Evolutionary conservation across 2,329 filamentous ascomycete genomes (phyloP).

Genomic region (Ascochyta pisi): DNA sequence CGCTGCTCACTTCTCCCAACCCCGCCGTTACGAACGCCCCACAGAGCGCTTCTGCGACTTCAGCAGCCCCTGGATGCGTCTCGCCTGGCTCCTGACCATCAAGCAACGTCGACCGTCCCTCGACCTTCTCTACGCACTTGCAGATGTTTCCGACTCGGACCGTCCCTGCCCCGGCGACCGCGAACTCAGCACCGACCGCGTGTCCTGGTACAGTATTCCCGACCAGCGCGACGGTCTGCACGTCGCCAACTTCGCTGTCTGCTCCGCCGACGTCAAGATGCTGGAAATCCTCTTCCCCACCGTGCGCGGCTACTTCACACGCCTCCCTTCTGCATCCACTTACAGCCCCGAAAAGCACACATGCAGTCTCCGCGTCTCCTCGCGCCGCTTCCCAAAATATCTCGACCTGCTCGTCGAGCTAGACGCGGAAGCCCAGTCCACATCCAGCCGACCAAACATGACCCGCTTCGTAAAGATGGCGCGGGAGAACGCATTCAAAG

Average conservation of each 20-base stretch:
- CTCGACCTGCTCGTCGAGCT: constrained; percentile 63
- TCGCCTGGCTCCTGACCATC: constrained; percentile 81
- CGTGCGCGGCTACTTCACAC: constrained; percentile 69
- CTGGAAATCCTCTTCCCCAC: constrained; percentile 77
- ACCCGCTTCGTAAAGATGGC: constrained; percentile 69
- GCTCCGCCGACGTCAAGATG: constrained; percentile 74
- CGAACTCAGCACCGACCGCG: constrained; percentile 55
- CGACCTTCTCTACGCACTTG: constrained; percentile 72
- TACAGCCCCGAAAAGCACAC: constrained; percentile 49
- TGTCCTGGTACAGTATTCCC: constrained; percentile 77
- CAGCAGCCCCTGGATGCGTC: constrained; percentile 79
- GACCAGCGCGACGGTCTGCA: constrained; percentile 70
- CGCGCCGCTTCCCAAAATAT: constrained; percentile 63
- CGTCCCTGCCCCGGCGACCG: constrained; percentile 65
- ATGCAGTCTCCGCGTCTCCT: constrained; percentile 74
- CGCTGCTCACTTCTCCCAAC: constrained; percentile 69
- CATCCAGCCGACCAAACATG: constrained; percentile 58
- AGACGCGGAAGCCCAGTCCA: constrained; percentile 53
- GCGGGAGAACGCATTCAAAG: constrained; percentile 51
- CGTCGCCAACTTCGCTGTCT: constrained; percentile 76
- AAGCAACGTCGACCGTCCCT: constrained; percentile 73
- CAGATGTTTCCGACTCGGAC: constrained; percentile 64
- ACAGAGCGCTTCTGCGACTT: constrained; percentile 76
- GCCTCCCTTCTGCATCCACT: constrained; percentile 35
- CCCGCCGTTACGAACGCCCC: constrained; percentile 63